phyloP scores from a whole-genome alignment of 75 land plant genomes.

The Pinus tabuliformis region DNA sequence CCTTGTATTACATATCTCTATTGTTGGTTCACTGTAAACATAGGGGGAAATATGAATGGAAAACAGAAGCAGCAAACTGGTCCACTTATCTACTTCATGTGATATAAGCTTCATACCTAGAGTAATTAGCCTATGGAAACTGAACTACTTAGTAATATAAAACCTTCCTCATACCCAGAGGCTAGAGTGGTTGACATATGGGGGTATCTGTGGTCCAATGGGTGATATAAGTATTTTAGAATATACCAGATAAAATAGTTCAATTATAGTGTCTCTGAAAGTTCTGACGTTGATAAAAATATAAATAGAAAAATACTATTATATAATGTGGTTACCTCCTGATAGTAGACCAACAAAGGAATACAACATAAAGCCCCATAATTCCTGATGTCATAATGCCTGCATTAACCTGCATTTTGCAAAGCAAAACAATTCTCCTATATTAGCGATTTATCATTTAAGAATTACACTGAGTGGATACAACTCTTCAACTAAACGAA shows the following conservation, averaged over 20 bases:
- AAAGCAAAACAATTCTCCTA: background rate
- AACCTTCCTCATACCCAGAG: too few species aligned
- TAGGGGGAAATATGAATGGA: conserved; percentile 3
- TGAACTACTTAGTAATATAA: too few species aligned
- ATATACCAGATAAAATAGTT: background rate
- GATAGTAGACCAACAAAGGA: conserved; percentile 93
- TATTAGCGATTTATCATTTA: background rate
- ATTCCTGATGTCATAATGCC: conserved; percentile 82
- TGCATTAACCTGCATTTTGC: conserved; percentile 68
- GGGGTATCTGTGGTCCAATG: too few species aligned
- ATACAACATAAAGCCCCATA: conserved; percentile 85
- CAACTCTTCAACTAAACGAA: background rate
- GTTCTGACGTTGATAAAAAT: background rate
- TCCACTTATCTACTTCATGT: background rate
- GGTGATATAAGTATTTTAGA: too few species aligned
- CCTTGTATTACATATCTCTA: conserved; percentile 57
- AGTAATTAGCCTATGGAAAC: background rate
- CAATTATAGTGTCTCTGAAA: background rate
- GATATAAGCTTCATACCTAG: background rate
- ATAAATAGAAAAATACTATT: background rate
- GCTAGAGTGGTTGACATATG: too few species aligned
- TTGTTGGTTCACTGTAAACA: conserved; percentile 72
- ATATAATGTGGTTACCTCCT: conserved; percentile 51
- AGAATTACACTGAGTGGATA: background rate
- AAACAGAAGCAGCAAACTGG: background rate